Conservation (phyloP, 306 rosid species). For the Quercus robur region DNA sequence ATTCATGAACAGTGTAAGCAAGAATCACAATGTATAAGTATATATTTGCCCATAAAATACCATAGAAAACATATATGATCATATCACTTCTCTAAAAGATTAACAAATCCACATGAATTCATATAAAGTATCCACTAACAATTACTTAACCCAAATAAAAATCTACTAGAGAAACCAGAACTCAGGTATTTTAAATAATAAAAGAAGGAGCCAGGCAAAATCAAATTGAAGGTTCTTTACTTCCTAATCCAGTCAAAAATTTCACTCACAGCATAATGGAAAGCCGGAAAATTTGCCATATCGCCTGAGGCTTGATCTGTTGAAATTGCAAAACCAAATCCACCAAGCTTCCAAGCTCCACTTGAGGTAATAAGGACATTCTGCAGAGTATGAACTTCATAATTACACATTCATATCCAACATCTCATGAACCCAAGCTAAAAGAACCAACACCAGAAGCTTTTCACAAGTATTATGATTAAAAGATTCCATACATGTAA, state of each 20-base stretch:
- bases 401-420: constrained; percentile 7
- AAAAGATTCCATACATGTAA: not conserved
- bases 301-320: constrained; percentile 57
- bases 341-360: constrained; percentile 99
- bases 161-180: not conserved
- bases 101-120: too few species aligned
- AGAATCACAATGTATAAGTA: too few species aligned
- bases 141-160: not conserved
- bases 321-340: constrained; percentile 89
- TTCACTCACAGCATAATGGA: constrained; percentile 90
- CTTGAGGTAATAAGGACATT: constrained; percentile 88
- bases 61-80: too few species aligned
- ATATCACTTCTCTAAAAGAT: too few species aligned
- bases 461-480: not conserved
- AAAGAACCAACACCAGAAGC: not conserved
- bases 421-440: not conserved
- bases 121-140: not conserved
- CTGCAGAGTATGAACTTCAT: constrained; percentile 40
- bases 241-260: constrained; percentile 19
- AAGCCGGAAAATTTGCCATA: constrained; percentile 55
- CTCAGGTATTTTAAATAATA: not conserved
- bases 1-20: too few species aligned
- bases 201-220: not conserved
- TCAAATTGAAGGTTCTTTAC: not conserved
- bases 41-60: too few species aligned